A percentile compares a stretch with the other conserved stretches of the same genome.
phyloP scores from a whole-genome alignment of 1,284 basidiomycete species.

The Trametes versicolor region DNA sequence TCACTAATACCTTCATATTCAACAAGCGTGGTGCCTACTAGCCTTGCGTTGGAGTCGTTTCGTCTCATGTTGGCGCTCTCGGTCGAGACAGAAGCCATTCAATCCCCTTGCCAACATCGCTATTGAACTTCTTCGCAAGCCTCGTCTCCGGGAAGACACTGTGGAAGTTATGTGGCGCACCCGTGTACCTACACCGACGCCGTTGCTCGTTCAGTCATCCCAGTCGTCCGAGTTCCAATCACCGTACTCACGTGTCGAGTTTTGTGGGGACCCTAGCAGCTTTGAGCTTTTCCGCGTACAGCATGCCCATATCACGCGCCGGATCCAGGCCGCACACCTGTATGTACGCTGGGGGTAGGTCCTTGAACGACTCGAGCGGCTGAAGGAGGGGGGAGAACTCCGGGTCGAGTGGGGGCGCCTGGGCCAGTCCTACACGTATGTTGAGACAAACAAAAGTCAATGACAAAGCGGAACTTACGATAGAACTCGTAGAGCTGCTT shows the following conservation, averaged over 20 bases:
- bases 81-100: conserved; percentile 3
- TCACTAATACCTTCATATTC: too few relatives aligned
- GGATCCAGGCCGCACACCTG: conserved; percentile 37
- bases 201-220: neutral
- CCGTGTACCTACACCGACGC: conserved; percentile 18
- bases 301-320: conserved; percentile 36
- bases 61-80: neutral
- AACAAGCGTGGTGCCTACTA: too few relatives aligned
- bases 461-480: neutral
- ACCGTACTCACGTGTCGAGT: conserved; percentile 34
- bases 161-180: conserved; percentile 21
- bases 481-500: conserved; percentile 1
- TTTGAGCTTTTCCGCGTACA: conserved; percentile 32
- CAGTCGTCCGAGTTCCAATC: too few relatives aligned
- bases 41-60: too few relatives aligned
- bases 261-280: conserved; percentile 29
- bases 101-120: conserved; percentile 2
- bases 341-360: conserved; percentile 33
- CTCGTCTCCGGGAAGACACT: conserved; percentile 3
- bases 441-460: neutral
- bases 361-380: conserved; percentile 22
- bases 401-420: conserved; percentile 19
- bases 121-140: conserved; percentile 3
- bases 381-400: conserved; percentile 36
- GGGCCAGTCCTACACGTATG: neutral